Conservation (phyloP, 2,329 filamentous ascomycete species). For the Alternaria tenuissima region DNA sequence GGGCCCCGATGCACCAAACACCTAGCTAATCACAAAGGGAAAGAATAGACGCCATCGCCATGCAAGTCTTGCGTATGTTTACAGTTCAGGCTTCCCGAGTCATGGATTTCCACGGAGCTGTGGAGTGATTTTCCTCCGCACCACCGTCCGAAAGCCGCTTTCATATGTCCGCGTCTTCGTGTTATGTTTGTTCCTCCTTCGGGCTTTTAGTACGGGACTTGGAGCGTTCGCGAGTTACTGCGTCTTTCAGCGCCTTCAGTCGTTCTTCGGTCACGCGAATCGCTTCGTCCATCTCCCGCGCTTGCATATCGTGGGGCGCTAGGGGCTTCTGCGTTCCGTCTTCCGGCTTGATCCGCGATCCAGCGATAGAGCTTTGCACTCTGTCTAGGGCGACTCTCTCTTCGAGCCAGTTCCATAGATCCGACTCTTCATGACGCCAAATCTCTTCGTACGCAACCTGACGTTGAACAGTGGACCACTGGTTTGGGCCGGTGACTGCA, state of each 20-base stretch:
- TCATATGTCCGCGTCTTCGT: not conserved
- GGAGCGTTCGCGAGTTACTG: conserved; percentile 57
- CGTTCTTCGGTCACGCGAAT: conserved; percentile 88
- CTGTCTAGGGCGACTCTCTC: conserved; percentile 79
- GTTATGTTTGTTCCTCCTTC: conserved; percentile 28
- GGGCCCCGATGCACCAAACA: conserved; percentile 2
- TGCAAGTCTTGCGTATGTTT: conserved; percentile 15
- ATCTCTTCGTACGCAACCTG: conserved; percentile 90
- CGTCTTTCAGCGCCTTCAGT: conserved; percentile 76
- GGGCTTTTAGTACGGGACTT: conserved; percentile 30
- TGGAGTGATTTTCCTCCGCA: not conserved
- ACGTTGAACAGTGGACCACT: conserved; percentile 65
- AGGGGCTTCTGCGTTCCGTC: conserved; percentile 62
- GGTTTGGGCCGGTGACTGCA: conserved; percentile 39
- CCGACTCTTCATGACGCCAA: conserved; percentile 86
- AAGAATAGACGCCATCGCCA: conserved; percentile 15
- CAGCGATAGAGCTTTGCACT: conserved; percentile 36
- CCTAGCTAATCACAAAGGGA: conserved; percentile 7
- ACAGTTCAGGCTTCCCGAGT: conserved; percentile 3
- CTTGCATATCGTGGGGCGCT: conserved; percentile 65
- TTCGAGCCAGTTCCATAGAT: conserved; percentile 93
- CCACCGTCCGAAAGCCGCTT: not conserved
- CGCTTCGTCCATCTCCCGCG: conserved; percentile 78
- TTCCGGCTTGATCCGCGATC: conserved; percentile 37
- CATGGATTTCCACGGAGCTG: not conserved